These are phyloP conservation scores for Trypethelium eluteriae DNA, from an alignment of 495 filamentous ascomycete species.

Conservation along the genomic window DNA sequence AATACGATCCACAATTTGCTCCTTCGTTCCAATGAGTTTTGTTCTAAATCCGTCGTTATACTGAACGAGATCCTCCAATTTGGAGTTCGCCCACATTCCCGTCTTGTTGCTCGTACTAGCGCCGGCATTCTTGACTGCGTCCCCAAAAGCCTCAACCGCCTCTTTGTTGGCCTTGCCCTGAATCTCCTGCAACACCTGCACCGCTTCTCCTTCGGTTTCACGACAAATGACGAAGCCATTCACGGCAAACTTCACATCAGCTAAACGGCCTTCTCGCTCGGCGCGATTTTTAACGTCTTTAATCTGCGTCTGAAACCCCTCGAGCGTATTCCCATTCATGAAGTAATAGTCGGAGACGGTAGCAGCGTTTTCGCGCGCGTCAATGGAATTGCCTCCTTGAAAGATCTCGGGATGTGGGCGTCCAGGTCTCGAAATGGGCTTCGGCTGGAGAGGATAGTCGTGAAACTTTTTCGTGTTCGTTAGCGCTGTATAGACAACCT, in stretches of 20 bases:
- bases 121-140: slow-evolving; percentile 42
- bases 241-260: slow-evolving; percentile 40
- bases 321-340: slow-evolving; percentile 46
- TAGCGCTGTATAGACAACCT: no score
- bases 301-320: slow-evolving; percentile 43
- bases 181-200: slow-evolving; percentile 41
- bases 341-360: slow-evolving; percentile 44
- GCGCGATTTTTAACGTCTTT: slow-evolving; percentile 39
- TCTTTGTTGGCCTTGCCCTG: slow-evolving; percentile 44
- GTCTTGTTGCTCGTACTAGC: slow-evolving; percentile 37
- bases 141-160: slow-evolving; percentile 41
- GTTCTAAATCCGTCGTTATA: slow-evolving; percentile 49
- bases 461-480: slow-evolving; percentile 35
- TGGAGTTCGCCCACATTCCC: slow-evolving; percentile 44
- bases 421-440: slow-evolving; percentile 34
- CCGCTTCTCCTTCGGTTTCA: slow-evolving; percentile 44
- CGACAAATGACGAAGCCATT: slow-evolving; percentile 45
- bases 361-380: slow-evolving; percentile 41
- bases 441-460: slow-evolving; percentile 42
- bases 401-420: slow-evolving; percentile 43
- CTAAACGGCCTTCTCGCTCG: slow-evolving; percentile 32
- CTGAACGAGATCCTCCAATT: slow-evolving; percentile 44
- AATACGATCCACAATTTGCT: slow-evolving; percentile 44
- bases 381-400: slow-evolving; percentile 44
- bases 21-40: slow-evolving; percentile 43